These are phyloP conservation scores for Pleurotus citrinopileatus DNA, from an alignment of 768 basidiomycete species.

Conservation along the genomic window DNA sequence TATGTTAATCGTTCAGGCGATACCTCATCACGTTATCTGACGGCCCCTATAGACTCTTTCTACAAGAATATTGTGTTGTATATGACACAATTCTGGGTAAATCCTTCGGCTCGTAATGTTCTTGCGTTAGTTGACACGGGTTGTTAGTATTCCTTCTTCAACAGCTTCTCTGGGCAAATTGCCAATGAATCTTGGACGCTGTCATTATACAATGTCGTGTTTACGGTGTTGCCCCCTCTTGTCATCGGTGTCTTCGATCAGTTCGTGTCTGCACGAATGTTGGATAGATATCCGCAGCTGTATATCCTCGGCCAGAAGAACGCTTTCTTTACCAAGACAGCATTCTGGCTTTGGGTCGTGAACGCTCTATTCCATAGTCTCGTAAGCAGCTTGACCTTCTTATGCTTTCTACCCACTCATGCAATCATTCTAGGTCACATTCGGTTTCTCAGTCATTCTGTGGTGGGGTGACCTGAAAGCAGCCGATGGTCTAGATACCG, in stretches of 20 bases:
- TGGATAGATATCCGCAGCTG: constrained; percentile 96
- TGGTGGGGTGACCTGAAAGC: constrained; percentile 94
- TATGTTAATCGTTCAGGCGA: constrained; percentile 36
- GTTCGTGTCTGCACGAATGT: constrained; percentile 93
- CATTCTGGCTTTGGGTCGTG: constrained; percentile 90
- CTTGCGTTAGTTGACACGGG: not conserved
- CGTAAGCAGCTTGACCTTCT: constrained; percentile 39
- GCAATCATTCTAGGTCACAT: constrained; percentile 60
- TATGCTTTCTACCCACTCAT: constrained; percentile 1
- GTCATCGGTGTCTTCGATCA: constrained; percentile 99
- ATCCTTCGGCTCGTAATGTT: constrained; percentile 11
- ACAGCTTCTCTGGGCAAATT: constrained; percentile 99
- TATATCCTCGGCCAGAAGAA: constrained; percentile 95
- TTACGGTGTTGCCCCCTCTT: constrained; percentile 93
- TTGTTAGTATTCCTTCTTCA: constrained; percentile 94
- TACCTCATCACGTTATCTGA: constrained; percentile 7
- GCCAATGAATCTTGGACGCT: constrained; percentile 99
- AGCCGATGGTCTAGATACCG: constrained; percentile 75
- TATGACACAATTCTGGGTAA: constrained; percentile 98
- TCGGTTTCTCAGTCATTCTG: constrained; percentile 81
- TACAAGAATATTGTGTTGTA: constrained; percentile 99
- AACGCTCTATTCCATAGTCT: constrained; percentile 91
- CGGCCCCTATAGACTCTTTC: constrained; percentile 71
- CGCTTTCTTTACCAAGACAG: constrained; percentile 84
- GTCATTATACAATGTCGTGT: constrained; percentile 94